Evolutionary conservation across 495 filamentous ascomycete genomes (phyloP).

Genomic region (Xylaria nigripes): DNA sequence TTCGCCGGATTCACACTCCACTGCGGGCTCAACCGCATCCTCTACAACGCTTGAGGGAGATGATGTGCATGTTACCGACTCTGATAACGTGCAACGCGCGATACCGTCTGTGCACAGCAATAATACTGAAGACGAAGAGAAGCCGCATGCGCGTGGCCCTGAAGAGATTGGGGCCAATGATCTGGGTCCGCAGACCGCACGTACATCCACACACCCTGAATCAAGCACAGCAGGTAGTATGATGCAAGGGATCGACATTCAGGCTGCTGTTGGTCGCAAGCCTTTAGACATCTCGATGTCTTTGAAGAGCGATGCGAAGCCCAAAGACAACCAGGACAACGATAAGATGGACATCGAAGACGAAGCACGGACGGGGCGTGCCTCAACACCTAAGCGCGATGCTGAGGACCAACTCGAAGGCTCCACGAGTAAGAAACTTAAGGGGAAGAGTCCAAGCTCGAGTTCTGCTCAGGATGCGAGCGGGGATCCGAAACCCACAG

Average conservation of each 20-base stretch:
- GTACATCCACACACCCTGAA: neutral
- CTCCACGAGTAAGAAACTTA: constrained; percentile 30
- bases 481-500: constrained; percentile 16
- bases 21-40: constrained; percentile 15
- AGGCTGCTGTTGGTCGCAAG: constrained; percentile 45
- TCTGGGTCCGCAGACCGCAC: constrained; percentile 62
- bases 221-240: constrained; percentile 22
- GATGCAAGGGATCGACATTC: constrained; percentile 45
- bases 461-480: neutral
- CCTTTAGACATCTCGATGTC: constrained; percentile 5
- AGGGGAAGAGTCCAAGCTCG: constrained; percentile 19
- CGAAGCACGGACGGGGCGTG: neutral
- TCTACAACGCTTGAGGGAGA: constrained; percentile 21
- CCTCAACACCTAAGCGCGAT: constrained; percentile 35
- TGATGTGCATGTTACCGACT: constrained; percentile 3
- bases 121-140: constrained; percentile 48
- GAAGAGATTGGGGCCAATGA: constrained; percentile 78
- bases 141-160: constrained; percentile 75
- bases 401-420: constrained; percentile 35
- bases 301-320: constrained; percentile 8
- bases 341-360: constrained; percentile 10
- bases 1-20: constrained; percentile 18
- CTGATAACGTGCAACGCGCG: constrained; percentile 4
- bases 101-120: constrained; percentile 23
- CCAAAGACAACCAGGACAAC: constrained; percentile 7